Evolutionary conservation across 2,329 filamentous ascomycete species (phyloP).

Genomic region (Hypoxylon rubiginosum): DNA sequence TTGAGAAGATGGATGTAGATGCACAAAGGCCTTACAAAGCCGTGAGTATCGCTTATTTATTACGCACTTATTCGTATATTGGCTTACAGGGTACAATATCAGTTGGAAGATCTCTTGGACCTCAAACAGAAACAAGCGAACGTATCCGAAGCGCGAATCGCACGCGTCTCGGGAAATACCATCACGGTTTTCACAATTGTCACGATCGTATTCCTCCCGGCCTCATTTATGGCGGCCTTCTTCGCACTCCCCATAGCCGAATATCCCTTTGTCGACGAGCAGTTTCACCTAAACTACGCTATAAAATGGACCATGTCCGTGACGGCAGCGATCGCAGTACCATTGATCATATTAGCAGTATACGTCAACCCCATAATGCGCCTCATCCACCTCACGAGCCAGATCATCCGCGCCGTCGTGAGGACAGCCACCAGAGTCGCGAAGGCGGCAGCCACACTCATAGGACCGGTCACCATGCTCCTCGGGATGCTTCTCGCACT

Average conservation of each 20-base stretch:
- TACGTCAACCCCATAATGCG: not conserved
- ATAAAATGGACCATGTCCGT: not conserved
- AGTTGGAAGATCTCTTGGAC: too few species aligned
- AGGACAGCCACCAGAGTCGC: not conserved
- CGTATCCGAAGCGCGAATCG: not conserved
- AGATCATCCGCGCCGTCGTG: not conserved
- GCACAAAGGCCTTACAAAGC: not conserved
- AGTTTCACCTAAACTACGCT: too few species aligned
- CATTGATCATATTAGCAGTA: not conserved
- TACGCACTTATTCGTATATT: too few species aligned
- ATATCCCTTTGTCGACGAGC: not conserved
- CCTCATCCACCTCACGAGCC: not conserved
- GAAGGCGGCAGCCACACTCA: not conserved
- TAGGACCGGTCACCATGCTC: too few species aligned
- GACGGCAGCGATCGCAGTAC: not conserved
- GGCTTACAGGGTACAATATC: too few species aligned
- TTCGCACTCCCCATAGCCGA: not conserved
- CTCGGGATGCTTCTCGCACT: not conserved
- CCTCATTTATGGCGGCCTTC: not conserved
- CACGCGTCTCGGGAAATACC: not conserved
- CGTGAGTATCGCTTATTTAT: not conserved
- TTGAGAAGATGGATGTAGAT: not conserved
- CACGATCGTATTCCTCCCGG: not conserved
- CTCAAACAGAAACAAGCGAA: not conserved
- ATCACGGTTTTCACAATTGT: not conserved